Conservation (phyloP, 176 grass and related monocot species). For the Lolium multiflorum region DNA sequence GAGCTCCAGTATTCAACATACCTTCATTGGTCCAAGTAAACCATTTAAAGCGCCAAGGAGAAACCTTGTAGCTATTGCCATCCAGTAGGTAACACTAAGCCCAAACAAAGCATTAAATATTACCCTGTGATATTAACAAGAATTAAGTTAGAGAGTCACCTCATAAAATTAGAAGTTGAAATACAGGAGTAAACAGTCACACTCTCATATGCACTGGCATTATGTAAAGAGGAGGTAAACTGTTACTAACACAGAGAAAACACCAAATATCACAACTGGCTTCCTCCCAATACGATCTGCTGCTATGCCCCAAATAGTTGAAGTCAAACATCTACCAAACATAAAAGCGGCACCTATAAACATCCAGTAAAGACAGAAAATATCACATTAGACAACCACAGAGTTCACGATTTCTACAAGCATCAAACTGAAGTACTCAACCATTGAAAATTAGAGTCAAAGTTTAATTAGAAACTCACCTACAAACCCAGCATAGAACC, state of each 20-base stretch:
- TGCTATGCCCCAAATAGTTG: conserved; percentile 76
- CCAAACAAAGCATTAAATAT: conserved; percentile 93
- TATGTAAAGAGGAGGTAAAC: conserved; percentile 21
- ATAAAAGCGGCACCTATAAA: conserved; percentile 94
- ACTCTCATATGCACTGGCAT: not conserved
- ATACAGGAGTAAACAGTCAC: conserved; percentile 4
- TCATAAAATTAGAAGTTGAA: not conserved
- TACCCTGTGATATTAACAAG: conserved; percentile 58
- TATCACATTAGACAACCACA: conserved; percentile 30
- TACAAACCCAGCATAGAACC: conserved; percentile 97
- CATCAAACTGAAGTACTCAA: not conserved
- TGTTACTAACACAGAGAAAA: conserved; percentile 86
- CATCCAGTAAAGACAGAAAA: conserved; percentile 45
- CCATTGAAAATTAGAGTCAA: not conserved
- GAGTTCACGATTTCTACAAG: not conserved
- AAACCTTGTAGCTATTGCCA: conserved; percentile 89
- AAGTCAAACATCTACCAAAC: conserved; percentile 93
- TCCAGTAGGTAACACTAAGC: conserved; percentile 86
- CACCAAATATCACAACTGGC: conserved; percentile 76
- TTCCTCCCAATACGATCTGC: conserved; percentile 91
- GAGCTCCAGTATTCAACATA: conserved; percentile 5
- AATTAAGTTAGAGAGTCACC: conserved; percentile 20
- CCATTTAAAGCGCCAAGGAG: conserved; percentile 88
- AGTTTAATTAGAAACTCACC: conserved; percentile 48
- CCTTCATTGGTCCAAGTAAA: conserved; percentile 91